These are phyloP conservation scores for Hyaloscypha bicolor DNA, from an alignment of 495 filamentous ascomycete genomes.

Conservation along the genomic window DNA sequence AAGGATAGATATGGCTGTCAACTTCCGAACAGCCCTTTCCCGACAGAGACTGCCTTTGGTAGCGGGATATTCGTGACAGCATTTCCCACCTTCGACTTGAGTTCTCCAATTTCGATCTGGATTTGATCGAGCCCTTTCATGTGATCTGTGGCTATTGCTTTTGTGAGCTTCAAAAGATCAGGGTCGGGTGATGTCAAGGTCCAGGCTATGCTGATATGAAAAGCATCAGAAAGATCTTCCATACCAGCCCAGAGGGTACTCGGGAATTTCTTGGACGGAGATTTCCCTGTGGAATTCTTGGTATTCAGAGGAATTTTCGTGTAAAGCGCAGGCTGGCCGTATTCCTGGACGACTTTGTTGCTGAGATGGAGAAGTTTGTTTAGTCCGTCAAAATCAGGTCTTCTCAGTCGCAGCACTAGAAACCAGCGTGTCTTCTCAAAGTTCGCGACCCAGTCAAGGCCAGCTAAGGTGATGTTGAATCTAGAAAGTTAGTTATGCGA, in stretches of 20 bases:
- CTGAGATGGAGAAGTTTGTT: conserved; percentile 63
- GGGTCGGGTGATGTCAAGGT: conserved; percentile 50
- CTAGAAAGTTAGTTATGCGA: conserved; percentile 37
- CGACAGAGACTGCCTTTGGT: conserved; percentile 30
- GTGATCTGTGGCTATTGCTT: conserved; percentile 30
- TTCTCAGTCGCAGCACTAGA: conserved; percentile 67
- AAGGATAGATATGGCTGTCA: conserved; percentile 1
- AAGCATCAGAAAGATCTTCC: conserved; percentile 53
- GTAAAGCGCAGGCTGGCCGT: conserved; percentile 78
- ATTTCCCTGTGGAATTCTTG: not conserved
- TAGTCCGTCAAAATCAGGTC: conserved; percentile 46
- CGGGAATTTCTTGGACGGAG: not conserved
- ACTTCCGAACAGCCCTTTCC: conserved; percentile 25
- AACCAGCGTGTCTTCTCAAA: conserved; percentile 82
- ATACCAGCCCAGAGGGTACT: conserved; percentile 14
- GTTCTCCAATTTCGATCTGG: conserved; percentile 45
- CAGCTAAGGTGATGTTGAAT: conserved; percentile 50
- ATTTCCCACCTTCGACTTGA: conserved; percentile 84
- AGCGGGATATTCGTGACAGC: conserved; percentile 60
- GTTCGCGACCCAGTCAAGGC: conserved; percentile 70
- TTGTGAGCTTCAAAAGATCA: conserved; percentile 39
- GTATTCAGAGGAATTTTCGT: not conserved
- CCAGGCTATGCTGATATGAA: conserved; percentile 87
- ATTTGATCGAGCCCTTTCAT: conserved; percentile 31
- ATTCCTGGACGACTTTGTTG: conserved; percentile 60